Conservation (phyloP, 2,329 filamentous ascomycete species). For the Calonectria ilicicola region DNA sequence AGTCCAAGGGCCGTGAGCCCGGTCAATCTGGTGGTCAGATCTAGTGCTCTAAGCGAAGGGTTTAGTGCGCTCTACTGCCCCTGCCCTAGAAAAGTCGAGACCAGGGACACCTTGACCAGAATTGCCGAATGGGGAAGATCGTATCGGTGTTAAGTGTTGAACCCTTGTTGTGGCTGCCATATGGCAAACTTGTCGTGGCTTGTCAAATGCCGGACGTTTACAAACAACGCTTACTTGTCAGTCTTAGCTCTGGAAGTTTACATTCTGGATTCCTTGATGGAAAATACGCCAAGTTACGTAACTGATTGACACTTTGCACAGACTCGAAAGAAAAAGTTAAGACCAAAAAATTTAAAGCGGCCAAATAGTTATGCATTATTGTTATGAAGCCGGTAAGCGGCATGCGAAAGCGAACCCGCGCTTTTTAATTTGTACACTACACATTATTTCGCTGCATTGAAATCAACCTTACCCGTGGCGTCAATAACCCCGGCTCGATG, state of each 20-base stretch:
- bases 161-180: neutral
- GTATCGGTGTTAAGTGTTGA: neutral
- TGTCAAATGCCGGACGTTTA: neutral
- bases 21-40: neutral
- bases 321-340: too few species aligned
- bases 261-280: neutral
- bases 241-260: neutral
- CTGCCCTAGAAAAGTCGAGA: neutral
- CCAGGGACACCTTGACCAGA: neutral
- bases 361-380: neutral
- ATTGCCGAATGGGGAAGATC: neutral
- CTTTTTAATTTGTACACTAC: neutral
- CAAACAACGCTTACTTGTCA: neutral
- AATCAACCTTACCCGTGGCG: constrained; percentile 30
- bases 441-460: constrained; percentile 32
- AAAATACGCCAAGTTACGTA: too few species aligned
- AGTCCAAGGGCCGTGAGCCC: neutral
- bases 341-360: neutral
- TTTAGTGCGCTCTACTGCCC: neutral
- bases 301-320: too few species aligned
- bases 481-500: constrained; percentile 34
- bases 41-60: neutral
- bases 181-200: neutral
- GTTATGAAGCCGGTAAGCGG: neutral
- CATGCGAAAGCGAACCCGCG: neutral